Conservation (phyloP, 73 alveolate species). For the Diophrys sp. region DNA sequence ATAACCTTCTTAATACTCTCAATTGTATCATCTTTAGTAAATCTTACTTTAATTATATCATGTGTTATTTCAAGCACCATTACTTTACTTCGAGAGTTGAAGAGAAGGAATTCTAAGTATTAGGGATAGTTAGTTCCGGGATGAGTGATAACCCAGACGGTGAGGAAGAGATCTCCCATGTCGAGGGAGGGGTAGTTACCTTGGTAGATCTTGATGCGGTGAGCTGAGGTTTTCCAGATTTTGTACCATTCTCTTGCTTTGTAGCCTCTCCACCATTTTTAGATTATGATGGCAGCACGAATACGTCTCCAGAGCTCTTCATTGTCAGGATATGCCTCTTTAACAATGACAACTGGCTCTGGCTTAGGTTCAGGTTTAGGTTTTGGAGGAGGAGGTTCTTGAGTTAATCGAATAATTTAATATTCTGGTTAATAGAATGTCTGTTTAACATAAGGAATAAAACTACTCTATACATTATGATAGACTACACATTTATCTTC, state of each 20-base stretch:
- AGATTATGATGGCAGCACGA: neutral
- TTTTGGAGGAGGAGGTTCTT: neutral
- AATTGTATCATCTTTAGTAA: neutral
- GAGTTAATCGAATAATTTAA: neutral
- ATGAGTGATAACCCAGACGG: neutral
- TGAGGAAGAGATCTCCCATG: neutral
- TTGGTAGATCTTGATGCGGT: neutral
- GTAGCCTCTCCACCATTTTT: neutral
- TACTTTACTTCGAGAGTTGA: neutral
- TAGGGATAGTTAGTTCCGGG: neutral
- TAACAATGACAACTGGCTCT: neutral
- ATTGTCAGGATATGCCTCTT: neutral
- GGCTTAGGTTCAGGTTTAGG: neutral
- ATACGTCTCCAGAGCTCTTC: neutral
- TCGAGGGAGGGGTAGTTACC: neutral
- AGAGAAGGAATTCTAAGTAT: neutral
- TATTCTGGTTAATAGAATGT: neutral
- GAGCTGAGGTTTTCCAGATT: neutral
- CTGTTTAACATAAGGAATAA: neutral
- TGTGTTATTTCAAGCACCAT: neutral
- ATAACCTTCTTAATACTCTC: neutral
- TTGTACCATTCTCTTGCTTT: neutral
- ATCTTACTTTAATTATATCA: neutral
- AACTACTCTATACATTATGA: neutral
- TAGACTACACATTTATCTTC: neutral